phyloP scores from a whole-genome alignment of 495 filamentous ascomycete species.

The Cryomyces minteri region DNA sequence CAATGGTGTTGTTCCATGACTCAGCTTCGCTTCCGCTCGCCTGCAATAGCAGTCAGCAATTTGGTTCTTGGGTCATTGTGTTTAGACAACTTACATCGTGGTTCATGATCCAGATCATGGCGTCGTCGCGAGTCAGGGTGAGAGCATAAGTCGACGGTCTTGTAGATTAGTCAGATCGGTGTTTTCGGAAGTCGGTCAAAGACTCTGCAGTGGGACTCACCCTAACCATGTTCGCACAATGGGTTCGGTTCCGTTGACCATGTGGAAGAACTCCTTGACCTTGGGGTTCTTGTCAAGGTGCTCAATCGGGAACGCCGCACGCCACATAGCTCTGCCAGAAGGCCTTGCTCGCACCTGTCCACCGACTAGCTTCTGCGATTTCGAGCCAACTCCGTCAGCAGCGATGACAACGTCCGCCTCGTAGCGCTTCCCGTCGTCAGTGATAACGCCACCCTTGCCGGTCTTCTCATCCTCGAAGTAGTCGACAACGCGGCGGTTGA shows the following conservation, averaged over 20 bases:
- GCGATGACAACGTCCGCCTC: constrained; percentile 38
- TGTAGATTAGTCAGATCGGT: not conserved
- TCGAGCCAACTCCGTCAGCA: constrained; percentile 37
- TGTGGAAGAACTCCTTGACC: constrained; percentile 21
- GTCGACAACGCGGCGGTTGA: constrained; percentile 28
- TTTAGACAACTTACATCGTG: too few relatives aligned
- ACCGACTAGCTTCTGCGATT: constrained; percentile 28
- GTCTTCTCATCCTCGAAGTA: constrained; percentile 29
- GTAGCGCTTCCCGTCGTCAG: constrained; percentile 28
- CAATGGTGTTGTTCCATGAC: constrained; percentile 34
- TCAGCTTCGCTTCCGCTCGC: constrained; percentile 11
- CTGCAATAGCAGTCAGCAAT: too few relatives aligned
- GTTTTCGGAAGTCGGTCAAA: not conserved
- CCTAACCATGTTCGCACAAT: constrained; percentile 18
- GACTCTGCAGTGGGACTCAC: constrained; percentile 2
- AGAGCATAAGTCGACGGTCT: constrained; percentile 32
- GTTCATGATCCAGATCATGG: constrained; percentile 37
- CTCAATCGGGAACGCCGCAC: constrained; percentile 27
- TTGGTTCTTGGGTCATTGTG: too few relatives aligned
- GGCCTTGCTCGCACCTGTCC: constrained; percentile 30
- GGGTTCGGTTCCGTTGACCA: constrained; percentile 16
- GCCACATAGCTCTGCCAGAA: constrained; percentile 33
- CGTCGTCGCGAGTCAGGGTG: constrained; percentile 27
- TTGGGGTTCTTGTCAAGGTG: constrained; percentile 16
- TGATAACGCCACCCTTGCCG: constrained; percentile 25